Conservation (phyloP, 2,329 filamentous ascomycete genomes). For the Tolypocladium cylindrosporum region DNA sequence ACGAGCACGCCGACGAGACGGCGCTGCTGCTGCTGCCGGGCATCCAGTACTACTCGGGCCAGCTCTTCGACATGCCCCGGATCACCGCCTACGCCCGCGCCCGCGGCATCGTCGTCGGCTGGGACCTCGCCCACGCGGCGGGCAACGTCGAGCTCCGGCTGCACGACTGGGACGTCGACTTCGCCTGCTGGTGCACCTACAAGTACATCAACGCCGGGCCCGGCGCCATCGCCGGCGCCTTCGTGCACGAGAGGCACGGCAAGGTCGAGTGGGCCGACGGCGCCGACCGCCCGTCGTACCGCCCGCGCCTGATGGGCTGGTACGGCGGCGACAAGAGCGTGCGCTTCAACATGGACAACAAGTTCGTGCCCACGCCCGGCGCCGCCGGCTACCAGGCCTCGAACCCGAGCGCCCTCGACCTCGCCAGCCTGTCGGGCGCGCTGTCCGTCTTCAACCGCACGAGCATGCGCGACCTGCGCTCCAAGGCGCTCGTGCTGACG, state of each 20-base stretch:
- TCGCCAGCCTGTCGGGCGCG: constrained; percentile 63
- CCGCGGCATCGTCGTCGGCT: constrained; percentile 65
- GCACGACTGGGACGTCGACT: constrained; percentile 87
- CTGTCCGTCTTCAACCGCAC: constrained; percentile 67
- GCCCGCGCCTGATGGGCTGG: constrained; percentile 68
- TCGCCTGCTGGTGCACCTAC: constrained; percentile 89
- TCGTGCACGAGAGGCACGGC: constrained; percentile 69
- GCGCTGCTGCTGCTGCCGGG: constrained; percentile 75
- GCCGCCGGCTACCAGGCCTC: constrained; percentile 78
- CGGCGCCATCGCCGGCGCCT: constrained; percentile 69
- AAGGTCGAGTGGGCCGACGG: constrained; percentile 33
- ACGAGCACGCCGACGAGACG: constrained; percentile 60
- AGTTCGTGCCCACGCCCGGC: constrained; percentile 66
- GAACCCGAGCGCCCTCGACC: constrained; percentile 70
- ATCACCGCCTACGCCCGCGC: constrained; percentile 71
- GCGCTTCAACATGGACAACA: constrained; percentile 76
- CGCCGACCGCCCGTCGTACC: constrained; percentile 34
- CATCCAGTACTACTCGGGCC: constrained; percentile 87
- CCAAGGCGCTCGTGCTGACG: constrained; percentile 64
- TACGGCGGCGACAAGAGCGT: constrained; percentile 72
- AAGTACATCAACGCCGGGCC: constrained; percentile 88
- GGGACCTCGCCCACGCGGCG: constrained; percentile 80
- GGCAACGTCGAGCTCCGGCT: constrained; percentile 73
- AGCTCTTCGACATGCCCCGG: constrained; percentile 70
- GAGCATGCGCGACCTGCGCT: constrained; percentile 55